A percentile compares a stretch with the other conserved stretches of the same genome.
phyloP scores from a whole-genome alignment of 2,329 filamentous ascomycete genomes.

The Colletotrichum lupini region DNA sequence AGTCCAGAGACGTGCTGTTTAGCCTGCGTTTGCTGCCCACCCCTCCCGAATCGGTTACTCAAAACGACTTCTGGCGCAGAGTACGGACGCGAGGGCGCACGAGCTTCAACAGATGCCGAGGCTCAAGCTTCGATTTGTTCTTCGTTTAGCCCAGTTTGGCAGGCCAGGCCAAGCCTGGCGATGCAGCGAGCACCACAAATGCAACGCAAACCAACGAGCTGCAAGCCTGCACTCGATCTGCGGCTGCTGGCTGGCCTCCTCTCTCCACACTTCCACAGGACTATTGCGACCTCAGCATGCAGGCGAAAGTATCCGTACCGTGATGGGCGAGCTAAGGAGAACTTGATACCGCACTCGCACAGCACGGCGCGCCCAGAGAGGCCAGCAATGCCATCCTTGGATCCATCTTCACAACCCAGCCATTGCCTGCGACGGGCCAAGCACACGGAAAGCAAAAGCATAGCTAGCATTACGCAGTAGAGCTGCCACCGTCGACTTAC shows the following conservation, averaged over 20 bases:
- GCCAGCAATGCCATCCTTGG: not conserved
- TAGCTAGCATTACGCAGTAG: not conserved
- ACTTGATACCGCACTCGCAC: slow-evolving; percentile 11
- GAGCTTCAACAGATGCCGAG: slow-evolving; percentile 34
- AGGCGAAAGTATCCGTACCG: not conserved
- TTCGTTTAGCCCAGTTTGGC: not conserved
- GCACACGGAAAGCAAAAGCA: slow-evolving; percentile 1
- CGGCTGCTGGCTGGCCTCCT: not conserved
- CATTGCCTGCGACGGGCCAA: not conserved
- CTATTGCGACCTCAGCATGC: not conserved
- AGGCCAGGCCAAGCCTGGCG: slow-evolving; percentile 16
- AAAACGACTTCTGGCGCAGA: not conserved
- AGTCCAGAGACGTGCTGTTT: not conserved
- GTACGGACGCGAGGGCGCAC: slow-evolving; percentile 11
- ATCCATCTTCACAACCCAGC: not conserved
- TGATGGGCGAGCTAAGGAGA: not conserved
- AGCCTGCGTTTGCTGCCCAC: not conserved
- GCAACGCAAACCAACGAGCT: slow-evolving; percentile 5
- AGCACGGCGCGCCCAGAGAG: not conserved
- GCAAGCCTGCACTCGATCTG: not conserved
- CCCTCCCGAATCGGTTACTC: slow-evolving; percentile 5
- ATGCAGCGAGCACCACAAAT: slow-evolving; percentile 19
- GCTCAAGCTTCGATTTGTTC: slow-evolving; percentile 9
- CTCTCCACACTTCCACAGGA: not conserved
- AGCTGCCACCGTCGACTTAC: slow-evolving; percentile 9